phyloP scores from a whole-genome alignment of 345 rosid species.

The Syzygium oleosum region DNA sequence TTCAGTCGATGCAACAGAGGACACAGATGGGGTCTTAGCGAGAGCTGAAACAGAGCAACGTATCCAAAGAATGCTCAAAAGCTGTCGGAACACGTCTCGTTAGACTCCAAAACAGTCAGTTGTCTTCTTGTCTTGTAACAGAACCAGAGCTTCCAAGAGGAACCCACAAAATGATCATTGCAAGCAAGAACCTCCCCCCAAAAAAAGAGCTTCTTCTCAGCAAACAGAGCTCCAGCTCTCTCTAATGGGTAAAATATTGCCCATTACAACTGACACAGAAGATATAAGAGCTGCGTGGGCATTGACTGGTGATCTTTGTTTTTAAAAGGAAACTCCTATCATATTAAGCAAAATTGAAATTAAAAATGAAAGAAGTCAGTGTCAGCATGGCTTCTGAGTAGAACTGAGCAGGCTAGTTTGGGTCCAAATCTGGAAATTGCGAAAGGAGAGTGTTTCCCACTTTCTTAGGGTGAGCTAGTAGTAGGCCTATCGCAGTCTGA shows the following conservation, averaged over 20 bases:
- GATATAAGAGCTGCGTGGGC: not conserved
- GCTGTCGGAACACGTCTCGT: not conserved
- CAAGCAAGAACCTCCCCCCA: not conserved
- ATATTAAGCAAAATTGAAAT: not conserved
- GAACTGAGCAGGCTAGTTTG: not conserved
- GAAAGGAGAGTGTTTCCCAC: not conserved
- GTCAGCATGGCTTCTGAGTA: not conserved
- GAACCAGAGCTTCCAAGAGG: not conserved
- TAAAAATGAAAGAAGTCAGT: constrained; percentile 4
- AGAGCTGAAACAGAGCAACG: not conserved
- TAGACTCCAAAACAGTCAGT: not conserved
- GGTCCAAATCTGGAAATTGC: not conserved
- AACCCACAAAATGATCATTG: not conserved
- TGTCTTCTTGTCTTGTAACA: not conserved
- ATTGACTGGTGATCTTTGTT: not conserved
- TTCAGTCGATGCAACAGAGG: not conserved
- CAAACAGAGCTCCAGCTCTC: not conserved
- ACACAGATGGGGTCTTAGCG: not conserved
- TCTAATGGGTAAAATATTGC: not conserved
- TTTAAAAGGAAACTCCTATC: not conserved
- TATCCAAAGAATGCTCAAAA: not conserved
- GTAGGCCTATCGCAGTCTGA: not conserved
- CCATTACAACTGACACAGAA: not conserved
- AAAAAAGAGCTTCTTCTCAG: not conserved
- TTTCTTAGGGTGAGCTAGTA: not conserved